phyloP scores from a whole-genome alignment of 2,329 filamentous ascomycete genomes.

The Sarocladium brachiariae region DNA sequence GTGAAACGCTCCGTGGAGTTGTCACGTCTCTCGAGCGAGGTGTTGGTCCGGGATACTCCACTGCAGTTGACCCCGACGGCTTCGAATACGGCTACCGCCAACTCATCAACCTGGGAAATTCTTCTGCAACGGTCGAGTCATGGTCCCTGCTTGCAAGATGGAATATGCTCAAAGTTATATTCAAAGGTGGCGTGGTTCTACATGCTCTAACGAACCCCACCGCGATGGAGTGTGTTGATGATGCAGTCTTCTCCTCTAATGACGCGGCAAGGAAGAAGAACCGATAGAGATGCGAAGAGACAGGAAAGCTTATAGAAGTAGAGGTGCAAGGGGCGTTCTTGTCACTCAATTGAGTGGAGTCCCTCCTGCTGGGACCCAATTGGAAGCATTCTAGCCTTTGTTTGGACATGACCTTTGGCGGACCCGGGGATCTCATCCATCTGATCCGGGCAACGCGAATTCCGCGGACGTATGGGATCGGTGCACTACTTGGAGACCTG shows the following conservation, averaged over 20 bases:
- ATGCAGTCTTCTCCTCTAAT: conserved; percentile 23
- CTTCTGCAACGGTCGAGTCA: conserved; percentile 35
- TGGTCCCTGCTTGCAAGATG: conserved; percentile 45
- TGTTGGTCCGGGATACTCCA: conserved; percentile 48
- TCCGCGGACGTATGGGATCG: too few species aligned
- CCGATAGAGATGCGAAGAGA: conserved; percentile 9
- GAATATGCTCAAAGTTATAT: conserved; percentile 39
- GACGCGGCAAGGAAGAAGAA: conserved; percentile 16
- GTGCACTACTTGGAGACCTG: too few species aligned
- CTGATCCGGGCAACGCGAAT: too few species aligned
- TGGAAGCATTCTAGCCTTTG: too few species aligned
- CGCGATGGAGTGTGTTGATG: conserved; percentile 30
- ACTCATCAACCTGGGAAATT: conserved; percentile 32
- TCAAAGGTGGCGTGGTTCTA: conserved; percentile 37
- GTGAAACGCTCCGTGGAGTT: conserved; percentile 43
- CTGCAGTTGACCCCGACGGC: conserved; percentile 29
- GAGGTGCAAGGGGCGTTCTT: too few species aligned
- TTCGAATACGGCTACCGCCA: conserved; percentile 32
- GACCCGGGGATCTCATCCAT: too few species aligned
- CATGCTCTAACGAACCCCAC: conserved; percentile 30
- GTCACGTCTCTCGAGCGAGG: conserved; percentile 48
- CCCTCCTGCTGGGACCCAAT: too few species aligned
- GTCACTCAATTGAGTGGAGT: too few species aligned
- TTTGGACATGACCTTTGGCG: too few species aligned
- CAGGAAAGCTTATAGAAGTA: too few species aligned